These are phyloP conservation scores for Rutidosis leptorrhynchoides DNA, from an alignment of 129 eudicot genomes.

Conservation along the genomic window DNA sequence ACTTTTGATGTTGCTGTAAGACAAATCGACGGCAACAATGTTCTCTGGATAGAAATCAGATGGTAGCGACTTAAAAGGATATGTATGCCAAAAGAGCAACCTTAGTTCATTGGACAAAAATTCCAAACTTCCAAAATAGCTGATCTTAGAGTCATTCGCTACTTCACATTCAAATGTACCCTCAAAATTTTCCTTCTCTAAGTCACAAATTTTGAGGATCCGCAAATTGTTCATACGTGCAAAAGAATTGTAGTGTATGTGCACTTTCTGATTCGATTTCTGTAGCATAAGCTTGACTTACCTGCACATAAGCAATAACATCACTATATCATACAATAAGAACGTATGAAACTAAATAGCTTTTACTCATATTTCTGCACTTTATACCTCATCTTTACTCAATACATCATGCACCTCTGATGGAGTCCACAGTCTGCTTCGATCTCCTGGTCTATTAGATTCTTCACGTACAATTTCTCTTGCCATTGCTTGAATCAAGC, in stretches of 20 bases:
- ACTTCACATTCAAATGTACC: background rate
- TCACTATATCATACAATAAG: background rate
- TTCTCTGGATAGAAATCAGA: conserved; percentile 16
- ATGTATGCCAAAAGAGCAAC: conserved; percentile 26
- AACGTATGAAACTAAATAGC: background rate
- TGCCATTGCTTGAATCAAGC: conserved; percentile 28
- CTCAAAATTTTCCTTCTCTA: background rate
- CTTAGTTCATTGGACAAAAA: conserved; percentile 16
- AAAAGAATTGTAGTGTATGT: conserved; percentile 3
- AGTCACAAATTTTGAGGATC: conserved; percentile 12
- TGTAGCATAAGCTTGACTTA: background rate
- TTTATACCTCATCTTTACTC: background rate
- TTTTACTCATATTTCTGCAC: background rate
- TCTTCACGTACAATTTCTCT: conserved; percentile 17
- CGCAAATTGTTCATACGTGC: conserved; percentile 14
- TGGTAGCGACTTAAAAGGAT: conserved; percentile 18
- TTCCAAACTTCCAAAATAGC: background rate
- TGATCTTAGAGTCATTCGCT: background rate
- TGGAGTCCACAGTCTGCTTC: conserved; percentile 22
- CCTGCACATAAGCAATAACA: conserved; percentile 12
- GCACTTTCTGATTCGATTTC: background rate
- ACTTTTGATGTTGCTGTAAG: conserved; percentile 3
- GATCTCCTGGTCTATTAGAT: background rate
- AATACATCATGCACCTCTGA: conserved; percentile 21
- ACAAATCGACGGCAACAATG: conserved; percentile 28